Evolutionary conservation across 495 filamentous ascomycete species (phyloP), one percentile per base, ranked within the genome.

Genomic region (Mycothermus thermophilus): DNA sequence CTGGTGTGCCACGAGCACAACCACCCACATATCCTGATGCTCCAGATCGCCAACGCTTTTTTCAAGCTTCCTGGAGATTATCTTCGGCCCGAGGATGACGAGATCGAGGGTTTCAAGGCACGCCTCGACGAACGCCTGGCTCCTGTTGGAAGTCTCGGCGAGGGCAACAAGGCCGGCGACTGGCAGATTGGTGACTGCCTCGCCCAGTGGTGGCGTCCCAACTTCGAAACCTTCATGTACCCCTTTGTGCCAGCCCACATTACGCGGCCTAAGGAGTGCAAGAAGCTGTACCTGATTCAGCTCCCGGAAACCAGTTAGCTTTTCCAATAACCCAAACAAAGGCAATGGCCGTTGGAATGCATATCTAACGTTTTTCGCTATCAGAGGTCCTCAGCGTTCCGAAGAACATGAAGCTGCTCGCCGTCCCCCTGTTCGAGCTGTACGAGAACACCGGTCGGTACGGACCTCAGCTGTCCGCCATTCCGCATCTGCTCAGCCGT

Each of bases 221-320:
- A 94, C 62, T 94, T 96, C 51, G 90, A 97, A 65, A 97, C 90
- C 1, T 96, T 95, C 66, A 95, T 95, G 90, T 97, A 97, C 57
- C 90, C 90, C 1, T 97, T 93, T 59, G 75, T 94, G 28, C 90
- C 90, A 5, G 81, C 85, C 12, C 90, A 97, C 57, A 81, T 93
- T 38, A 93, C 90, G 7, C 71, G 92, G 27, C 90, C 90, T 12
- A 97, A 95, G 67, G 90, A 97, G 69, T 94, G 87, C 66, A 97
- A 97, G 69, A 97, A 97, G 71, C 66, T 95, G 31, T 97, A 95
- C 55, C 83, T 96, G 36, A 93, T 97, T 32, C 81, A 93, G 58
- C 60, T 97, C 13, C 90, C 90, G 0, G 71, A 82, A 54, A 85
- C 79, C 41, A 96, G 87, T 93, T 69, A 19, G 80, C 72, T 47